Evolutionary conservation across 75 land plant genomes (phyloP).

Genomic region (Picea sitchensis): DNA sequence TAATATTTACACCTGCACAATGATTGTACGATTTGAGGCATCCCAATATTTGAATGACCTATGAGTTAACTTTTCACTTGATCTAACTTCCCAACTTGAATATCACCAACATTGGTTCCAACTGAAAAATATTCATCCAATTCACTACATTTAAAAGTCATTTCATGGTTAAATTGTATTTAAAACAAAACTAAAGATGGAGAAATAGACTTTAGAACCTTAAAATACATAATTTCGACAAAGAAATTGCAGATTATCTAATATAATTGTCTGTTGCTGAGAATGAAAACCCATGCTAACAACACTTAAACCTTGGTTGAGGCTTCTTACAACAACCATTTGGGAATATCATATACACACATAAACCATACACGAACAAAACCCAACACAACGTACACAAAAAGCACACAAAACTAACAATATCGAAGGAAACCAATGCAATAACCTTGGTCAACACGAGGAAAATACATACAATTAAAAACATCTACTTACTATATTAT

Average conservation of each 20-base stretch:
- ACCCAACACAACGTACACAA: too few relatives aligned
- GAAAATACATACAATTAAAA: too few relatives aligned
- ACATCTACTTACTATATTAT: too few relatives aligned
- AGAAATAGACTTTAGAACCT: background rate
- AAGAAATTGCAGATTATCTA: slow-evolving; percentile 27
- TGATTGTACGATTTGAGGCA: slow-evolving; percentile 3
- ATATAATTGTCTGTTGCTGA: slow-evolving; percentile 62
- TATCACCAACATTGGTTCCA: slow-evolving; percentile 26
- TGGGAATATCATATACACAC: slow-evolving; percentile 59
- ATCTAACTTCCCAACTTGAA: slow-evolving; percentile 19
- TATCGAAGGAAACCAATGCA: too few relatives aligned
- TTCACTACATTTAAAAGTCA: too few relatives aligned
- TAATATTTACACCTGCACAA: slow-evolving; percentile 12
- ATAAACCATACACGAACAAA: too few relatives aligned
- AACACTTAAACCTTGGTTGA: slow-evolving; percentile 73
- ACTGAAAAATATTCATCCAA: slow-evolving; percentile 2
- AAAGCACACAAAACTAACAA: too few relatives aligned
- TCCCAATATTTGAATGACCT: slow-evolving; percentile 18
- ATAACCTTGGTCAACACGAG: too few relatives aligned
- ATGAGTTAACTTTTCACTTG: slow-evolving; percentile 17
- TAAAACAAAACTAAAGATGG: background rate
- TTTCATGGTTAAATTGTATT: background rate
- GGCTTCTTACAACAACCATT: slow-evolving; percentile 39
- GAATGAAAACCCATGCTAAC: slow-evolving; percentile 98
- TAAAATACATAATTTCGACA: background rate